Percentiles rank a stretch among this genome's conserved stretches.
These are phyloP conservation scores for Talaromyces piceae DNA, from an alignment of 2,329 filamentous ascomycete species.

Conservation along the genomic window DNA sequence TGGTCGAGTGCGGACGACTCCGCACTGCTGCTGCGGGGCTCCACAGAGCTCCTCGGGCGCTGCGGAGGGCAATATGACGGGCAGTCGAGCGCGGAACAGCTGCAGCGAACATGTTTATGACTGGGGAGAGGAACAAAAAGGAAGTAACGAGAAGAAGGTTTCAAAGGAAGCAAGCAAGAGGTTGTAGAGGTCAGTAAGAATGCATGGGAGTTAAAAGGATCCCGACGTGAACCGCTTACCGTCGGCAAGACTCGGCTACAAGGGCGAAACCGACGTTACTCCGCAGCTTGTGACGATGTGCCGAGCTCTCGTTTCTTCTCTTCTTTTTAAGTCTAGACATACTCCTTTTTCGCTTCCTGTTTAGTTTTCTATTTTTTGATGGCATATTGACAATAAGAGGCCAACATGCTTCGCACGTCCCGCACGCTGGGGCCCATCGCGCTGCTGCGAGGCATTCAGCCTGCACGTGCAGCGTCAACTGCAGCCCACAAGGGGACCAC, in stretches of 20 bases:
- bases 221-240: background rate
- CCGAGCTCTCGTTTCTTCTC: background rate
- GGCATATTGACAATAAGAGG: background rate
- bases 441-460: constrained; percentile 1
- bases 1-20: constrained; percentile 24
- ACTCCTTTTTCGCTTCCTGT: background rate
- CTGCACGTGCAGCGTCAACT: constrained; percentile 1
- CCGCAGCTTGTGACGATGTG: background rate
- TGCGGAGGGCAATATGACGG: constrained; percentile 4
- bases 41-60: background rate
- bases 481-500: constrained; percentile 3
- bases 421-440: constrained; percentile 3
- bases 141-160: background rate
- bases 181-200: background rate
- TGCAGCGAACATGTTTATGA: constrained; percentile 14
- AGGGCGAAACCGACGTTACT: constrained; percentile 24
- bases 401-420: background rate
- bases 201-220: background rate
- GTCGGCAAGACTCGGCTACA: constrained; percentile 7
- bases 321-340: background rate
- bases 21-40: constrained; percentile 4
- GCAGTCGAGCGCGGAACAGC: constrained; percentile 9
- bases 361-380: background rate
- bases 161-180: background rate
- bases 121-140: constrained; percentile 14